Evolutionary conservation across 176 grass and related monocot species (phyloP).

Genomic region (Carex parvula): DNA sequence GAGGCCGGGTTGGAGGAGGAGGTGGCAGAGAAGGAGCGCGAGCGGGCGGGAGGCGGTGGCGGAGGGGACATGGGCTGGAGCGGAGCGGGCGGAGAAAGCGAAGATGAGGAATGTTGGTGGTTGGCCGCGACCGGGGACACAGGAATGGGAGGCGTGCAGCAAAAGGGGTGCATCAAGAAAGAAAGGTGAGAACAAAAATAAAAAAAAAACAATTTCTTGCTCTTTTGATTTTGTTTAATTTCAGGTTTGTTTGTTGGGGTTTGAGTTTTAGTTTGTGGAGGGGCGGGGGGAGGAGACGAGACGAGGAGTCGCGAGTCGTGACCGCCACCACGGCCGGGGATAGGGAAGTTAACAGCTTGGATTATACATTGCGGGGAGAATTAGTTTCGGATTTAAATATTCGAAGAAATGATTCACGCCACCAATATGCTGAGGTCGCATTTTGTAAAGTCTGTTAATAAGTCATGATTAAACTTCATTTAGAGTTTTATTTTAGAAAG

Average conservation of each 20-base stretch:
- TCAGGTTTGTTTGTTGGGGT: not conserved
- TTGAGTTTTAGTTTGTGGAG: not conserved
- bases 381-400: not conserved
- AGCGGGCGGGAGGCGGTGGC: constrained; percentile 25
- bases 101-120: constrained; percentile 12
- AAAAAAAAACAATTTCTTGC: constrained; percentile 6
- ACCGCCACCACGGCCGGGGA: constrained; percentile 13
- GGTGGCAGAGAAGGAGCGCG: constrained; percentile 22
- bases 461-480: not conserved
- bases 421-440: not conserved
- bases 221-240: not conserved
- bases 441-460: not conserved
- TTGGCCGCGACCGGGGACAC: constrained; percentile 65
- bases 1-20: not conserved
- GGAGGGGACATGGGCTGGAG: constrained; percentile 31
- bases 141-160: constrained; percentile 70
- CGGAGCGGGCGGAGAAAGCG: constrained; percentile 6
- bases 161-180: constrained; percentile 83
- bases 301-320: not conserved
- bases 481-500: not conserved
- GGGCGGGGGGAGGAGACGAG: not conserved
- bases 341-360: not conserved
- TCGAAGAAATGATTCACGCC: not conserved
- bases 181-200: not conserved
- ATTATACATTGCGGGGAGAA: not conserved